phyloP scores from a whole-genome alignment of 257 asterid species.

The Nicotiana paniculata region DNA sequence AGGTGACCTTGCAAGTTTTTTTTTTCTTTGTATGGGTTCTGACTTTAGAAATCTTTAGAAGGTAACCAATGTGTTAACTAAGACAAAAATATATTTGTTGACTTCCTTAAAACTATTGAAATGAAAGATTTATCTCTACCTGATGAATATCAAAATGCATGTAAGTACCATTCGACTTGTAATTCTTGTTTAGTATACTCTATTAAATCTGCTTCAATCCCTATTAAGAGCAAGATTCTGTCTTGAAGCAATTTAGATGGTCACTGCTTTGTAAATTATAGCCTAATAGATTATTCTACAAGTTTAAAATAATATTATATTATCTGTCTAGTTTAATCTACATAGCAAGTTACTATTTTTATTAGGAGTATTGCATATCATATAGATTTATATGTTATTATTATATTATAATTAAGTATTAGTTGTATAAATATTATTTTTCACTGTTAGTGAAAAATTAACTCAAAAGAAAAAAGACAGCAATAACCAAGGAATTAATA shows the following conservation, averaged over 20 bases:
- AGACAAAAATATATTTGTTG: neutral
- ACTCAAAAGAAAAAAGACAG: neutral
- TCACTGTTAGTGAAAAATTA: neutral
- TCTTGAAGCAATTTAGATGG: no score
- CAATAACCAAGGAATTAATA: neutral
- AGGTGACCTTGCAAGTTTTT: constrained; percentile 15
- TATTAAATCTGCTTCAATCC: no score
- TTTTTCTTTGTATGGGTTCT: neutral
- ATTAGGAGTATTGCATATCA: no score
- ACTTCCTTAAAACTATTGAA: neutral
- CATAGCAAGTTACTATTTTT: no score
- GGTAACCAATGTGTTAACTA: neutral
- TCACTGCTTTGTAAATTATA: no score
- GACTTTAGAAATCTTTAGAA: neutral
- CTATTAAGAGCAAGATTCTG: no score
- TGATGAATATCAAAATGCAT: neutral
- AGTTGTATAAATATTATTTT: neutral
- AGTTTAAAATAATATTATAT: no score
- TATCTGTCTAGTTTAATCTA: no score
- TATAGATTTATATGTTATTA: no score
- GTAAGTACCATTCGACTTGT: neutral
- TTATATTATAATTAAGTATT: neutral
- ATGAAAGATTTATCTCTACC: neutral
- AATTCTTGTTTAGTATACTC: no score
- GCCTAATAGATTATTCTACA: no score